Conservation (phyloP, 176 grass and related monocot genomes). For the Metroxylon sagu region DNA sequence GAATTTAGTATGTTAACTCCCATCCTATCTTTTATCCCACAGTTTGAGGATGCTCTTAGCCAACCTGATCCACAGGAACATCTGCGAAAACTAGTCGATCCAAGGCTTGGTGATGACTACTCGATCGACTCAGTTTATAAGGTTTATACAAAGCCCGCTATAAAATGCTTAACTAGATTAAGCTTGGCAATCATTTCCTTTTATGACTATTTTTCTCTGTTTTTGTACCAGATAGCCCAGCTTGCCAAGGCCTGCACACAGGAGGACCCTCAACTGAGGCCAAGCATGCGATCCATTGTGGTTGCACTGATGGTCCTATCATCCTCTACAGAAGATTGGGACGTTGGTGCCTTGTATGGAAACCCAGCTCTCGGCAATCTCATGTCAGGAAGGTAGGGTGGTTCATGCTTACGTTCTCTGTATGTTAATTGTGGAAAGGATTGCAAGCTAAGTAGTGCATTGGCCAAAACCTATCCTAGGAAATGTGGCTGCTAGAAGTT, state of each 20-base stretch:
- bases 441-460: no score
- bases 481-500: no score
- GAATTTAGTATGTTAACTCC: no score
- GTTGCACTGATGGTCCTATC: slow-evolving; percentile 1
- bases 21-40: neutral
- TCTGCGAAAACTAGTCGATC: no score
- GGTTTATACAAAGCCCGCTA: neutral
- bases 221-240: slow-evolving; percentile 1
- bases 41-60: slow-evolving; percentile 8
- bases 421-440: no score
- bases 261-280: neutral
- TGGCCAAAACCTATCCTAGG: no score
- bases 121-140: neutral
- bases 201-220: neutral
- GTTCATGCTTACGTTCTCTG: no score
- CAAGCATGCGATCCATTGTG: neutral
- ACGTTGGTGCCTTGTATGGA: no score
- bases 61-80: slow-evolving; percentile 3
- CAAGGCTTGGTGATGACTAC: neutral
- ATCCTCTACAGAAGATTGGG: neutral
- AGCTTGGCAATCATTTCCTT: neutral
- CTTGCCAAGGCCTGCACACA: slow-evolving; percentile 8
- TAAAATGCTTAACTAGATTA: neutral
- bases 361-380: neutral
- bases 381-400: slow-evolving; percentile 5